Conservation (phyloP, 306 rosid species). For the Acacia acuminata region DNA sequence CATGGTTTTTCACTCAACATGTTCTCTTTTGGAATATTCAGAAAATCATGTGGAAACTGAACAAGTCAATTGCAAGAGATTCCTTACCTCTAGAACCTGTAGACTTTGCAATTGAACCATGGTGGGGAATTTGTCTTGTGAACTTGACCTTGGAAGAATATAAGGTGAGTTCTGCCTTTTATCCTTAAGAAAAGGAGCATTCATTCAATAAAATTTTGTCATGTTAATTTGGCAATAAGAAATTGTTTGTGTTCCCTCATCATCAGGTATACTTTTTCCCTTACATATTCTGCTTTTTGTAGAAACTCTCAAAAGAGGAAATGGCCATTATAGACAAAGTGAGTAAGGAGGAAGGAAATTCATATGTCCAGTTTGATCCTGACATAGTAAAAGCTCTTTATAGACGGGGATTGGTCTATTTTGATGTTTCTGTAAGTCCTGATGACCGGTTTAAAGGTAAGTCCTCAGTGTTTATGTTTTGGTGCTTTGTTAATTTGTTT, state of each 20-base stretch:
- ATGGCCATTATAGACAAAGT: conserved; percentile 89
- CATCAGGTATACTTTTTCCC: conserved; percentile 21
- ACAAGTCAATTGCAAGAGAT: conserved; percentile 98
- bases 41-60: conserved; percentile 99
- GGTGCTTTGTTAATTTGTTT: conserved; percentile 4
- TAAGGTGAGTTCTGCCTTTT: conserved; percentile 63
- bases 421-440: conserved; percentile 91
- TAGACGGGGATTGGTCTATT: conserved; percentile 82
- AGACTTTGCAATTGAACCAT: conserved; percentile 89
- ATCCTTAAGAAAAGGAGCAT: conserved; percentile 20
- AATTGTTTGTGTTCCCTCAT: conserved; percentile 23
- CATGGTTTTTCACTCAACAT: conserved; percentile 33
- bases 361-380: conserved; percentile 77
- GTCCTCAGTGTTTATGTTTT: not conserved
- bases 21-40: conserved; percentile 58
- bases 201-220: not conserved
- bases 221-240: conserved; percentile 14
- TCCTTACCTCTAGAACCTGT: conserved; percentile 81
- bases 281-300: conserved; percentile 26
- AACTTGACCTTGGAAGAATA: conserved; percentile 98
- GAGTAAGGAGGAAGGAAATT: conserved; percentile 94
- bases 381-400: conserved; percentile 74
- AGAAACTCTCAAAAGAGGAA: conserved; percentile 98
- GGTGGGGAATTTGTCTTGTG: conserved; percentile 99
- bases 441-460: conserved; percentile 92